A percentile compares a stretch with the other conserved stretches of the same genome.
phyloP scores from a whole-genome alignment of 352 stramenopile species.

The Pythium folliculosum region DNA sequence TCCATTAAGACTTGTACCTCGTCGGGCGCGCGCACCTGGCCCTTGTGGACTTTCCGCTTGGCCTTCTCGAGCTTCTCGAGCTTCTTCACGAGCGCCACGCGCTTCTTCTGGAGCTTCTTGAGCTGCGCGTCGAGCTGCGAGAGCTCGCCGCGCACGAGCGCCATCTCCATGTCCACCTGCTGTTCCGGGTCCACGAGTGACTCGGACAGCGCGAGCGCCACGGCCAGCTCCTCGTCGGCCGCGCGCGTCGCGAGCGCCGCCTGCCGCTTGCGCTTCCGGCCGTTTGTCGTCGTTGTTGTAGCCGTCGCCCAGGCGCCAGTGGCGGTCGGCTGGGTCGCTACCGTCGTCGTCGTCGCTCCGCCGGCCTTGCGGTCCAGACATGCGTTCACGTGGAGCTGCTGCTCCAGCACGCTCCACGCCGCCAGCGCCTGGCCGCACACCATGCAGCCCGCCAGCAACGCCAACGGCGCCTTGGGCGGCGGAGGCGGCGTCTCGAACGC shows the following conservation, averaged over 20 bases:
- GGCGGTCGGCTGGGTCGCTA: not conserved
- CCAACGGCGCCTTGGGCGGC: constrained; percentile 3
- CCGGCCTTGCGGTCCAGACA: constrained; percentile 36
- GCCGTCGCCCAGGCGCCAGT: not conserved
- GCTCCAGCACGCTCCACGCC: constrained; percentile 37
- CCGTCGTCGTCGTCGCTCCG: constrained; percentile 1
- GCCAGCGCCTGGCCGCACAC: constrained; percentile 39
- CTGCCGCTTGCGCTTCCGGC: constrained; percentile 28
- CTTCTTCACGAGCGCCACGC: constrained; percentile 45
- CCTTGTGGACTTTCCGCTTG: constrained; percentile 48
- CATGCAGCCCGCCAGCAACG: constrained; percentile 38
- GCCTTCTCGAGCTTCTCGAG: constrained; percentile 49
- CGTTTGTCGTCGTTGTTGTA: not conserved
- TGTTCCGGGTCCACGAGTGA: constrained; percentile 42
- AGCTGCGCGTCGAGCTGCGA: constrained; percentile 51
- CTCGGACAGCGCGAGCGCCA: constrained; percentile 43
- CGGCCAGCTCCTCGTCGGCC: constrained; percentile 36
- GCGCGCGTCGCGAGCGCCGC: constrained; percentile 16
- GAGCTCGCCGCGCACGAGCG: constrained; percentile 44
- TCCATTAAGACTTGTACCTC: constrained; percentile 14
- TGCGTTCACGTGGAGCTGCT: constrained; percentile 40
- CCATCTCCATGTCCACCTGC: constrained; percentile 47
- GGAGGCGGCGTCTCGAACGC: constrained; percentile 12
- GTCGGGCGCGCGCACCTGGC: constrained; percentile 27
- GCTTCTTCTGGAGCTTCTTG: constrained; percentile 46